Evolutionary conservation across 2,329 filamentous ascomycete genomes (phyloP).

Genomic region (Leptographium flavum): DNA sequence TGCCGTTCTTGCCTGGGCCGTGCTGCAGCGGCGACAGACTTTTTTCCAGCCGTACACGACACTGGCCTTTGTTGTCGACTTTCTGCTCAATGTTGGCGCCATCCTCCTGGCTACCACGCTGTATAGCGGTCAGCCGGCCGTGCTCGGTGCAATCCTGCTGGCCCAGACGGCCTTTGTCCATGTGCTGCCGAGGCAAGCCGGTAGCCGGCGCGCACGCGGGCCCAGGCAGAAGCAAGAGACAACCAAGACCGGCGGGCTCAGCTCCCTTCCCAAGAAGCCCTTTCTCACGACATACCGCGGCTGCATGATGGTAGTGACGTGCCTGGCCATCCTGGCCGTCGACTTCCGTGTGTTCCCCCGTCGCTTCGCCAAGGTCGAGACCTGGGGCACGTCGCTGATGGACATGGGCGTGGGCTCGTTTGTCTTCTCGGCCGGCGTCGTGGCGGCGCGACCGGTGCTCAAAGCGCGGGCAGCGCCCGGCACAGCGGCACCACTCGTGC

Average conservation of each 20-base stretch:
- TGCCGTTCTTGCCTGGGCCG: conserved; percentile 75
- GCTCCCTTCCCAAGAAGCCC: conserved; percentile 61
- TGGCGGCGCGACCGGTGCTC: conserved; percentile 71
- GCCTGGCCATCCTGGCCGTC: conserved; percentile 85
- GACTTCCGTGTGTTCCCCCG: conserved; percentile 89
- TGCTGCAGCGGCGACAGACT: conserved; percentile 66
- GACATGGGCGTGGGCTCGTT: conserved; percentile 95
- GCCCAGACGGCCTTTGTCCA: conserved; percentile 55
- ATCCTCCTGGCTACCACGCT: conserved; percentile 77
- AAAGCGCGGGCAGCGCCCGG: conserved; percentile 38
- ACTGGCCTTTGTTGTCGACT: conserved; percentile 61
- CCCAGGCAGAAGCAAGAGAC: conserved; percentile 24
- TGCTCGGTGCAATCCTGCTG: conserved; percentile 62
- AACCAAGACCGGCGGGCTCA: conserved; percentile 18
- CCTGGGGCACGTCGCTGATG: conserved; percentile 99
- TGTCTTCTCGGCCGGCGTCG: conserved; percentile 83
- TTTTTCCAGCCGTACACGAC: conserved; percentile 68
- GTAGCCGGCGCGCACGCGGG: conserved; percentile 7
- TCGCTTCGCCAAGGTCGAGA: conserved; percentile 94
- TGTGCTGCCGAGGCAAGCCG: conserved; percentile 30
- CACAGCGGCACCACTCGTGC: conserved; percentile 28
- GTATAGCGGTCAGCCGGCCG: conserved; percentile 60
- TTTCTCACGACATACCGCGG: conserved; percentile 89
- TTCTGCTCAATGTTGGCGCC: conserved; percentile 70
- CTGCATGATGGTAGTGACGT: conserved; percentile 82